phyloP scores from a whole-genome alignment of 2,329 filamentous ascomycete species.

The Ophiostoma australiae region DNA sequence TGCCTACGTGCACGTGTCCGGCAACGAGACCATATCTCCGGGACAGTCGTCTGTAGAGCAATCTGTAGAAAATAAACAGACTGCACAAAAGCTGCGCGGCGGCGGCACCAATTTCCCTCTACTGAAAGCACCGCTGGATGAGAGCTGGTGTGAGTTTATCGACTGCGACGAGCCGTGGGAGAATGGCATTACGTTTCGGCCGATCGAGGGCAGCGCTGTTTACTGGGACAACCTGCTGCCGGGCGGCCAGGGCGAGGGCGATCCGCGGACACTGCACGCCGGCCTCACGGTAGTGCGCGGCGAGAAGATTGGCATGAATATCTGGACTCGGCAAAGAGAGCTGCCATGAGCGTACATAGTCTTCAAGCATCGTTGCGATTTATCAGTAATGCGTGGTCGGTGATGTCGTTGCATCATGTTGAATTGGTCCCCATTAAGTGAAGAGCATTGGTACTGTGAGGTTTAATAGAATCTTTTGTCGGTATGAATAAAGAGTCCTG shows the following conservation, averaged over 20 bases:
- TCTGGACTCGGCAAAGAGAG: slow-evolving; percentile 43
- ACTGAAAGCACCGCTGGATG: slow-evolving; percentile 35
- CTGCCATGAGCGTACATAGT: background rate
- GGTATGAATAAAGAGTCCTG: background rate
- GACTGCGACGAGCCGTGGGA: slow-evolving; percentile 48
- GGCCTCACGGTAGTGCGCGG: slow-evolving; percentile 44
- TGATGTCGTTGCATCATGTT: background rate
- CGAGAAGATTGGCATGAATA: slow-evolving; percentile 49
- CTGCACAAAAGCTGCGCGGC: slow-evolving; percentile 32
- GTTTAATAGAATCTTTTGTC: background rate
- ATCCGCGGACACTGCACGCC: slow-evolving; percentile 44
- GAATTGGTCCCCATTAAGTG: background rate
- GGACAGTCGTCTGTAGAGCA: too few relatives aligned
- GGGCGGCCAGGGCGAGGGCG: slow-evolving; percentile 39
- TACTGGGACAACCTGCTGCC: slow-evolving; percentile 45
- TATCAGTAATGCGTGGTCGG: background rate
- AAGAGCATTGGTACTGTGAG: background rate
- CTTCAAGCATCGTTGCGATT: background rate
- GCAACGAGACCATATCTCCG: background rate
- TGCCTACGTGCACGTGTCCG: slow-evolving; percentile 40
- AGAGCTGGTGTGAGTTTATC: slow-evolving; percentile 42
- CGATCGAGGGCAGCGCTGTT: slow-evolving; percentile 44
- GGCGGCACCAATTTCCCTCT: slow-evolving; percentile 49
- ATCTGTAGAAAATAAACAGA: too few relatives aligned
- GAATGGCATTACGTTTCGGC: slow-evolving; percentile 45